Evolutionary conservation across 768 basidiomycete genomes (phyloP).

Genomic region (Holtermannia corniformis): DNA sequence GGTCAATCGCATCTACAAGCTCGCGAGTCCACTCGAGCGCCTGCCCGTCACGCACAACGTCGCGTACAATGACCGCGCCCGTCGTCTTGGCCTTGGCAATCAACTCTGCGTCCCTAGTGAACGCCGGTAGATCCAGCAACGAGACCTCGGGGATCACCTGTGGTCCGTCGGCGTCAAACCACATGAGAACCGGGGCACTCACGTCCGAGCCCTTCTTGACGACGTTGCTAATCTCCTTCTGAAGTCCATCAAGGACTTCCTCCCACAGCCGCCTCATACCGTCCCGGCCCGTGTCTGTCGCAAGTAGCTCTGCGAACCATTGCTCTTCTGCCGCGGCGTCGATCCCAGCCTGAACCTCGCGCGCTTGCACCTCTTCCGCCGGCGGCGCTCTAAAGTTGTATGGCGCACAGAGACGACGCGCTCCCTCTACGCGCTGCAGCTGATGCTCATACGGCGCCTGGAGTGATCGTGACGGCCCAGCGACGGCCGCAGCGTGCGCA

Average conservation of each 20-base stretch:
- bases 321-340: background rate
- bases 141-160: background rate
- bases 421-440: background rate
- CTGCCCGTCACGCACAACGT: constrained; percentile 25
- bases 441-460: background rate
- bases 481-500: background rate
- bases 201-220: background rate
- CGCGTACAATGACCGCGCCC: constrained; percentile 23
- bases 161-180: background rate
- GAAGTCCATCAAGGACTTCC: background rate
- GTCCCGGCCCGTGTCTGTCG: background rate
- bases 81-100: constrained; percentile 2
- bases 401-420: background rate
- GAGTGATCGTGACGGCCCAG: background rate
- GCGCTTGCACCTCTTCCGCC: background rate
- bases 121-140: background rate
- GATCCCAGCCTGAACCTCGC: background rate
- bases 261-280: background rate
- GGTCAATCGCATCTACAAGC: constrained; percentile 6
- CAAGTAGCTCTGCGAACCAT: background rate
- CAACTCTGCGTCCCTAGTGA: background rate
- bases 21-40: constrained; percentile 18
- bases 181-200: background rate
- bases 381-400: background rate
- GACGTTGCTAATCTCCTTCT: background rate